phyloP scores from a whole-genome alignment of 106 monocot genomes.

The Platanthera zijinensis region DNA sequence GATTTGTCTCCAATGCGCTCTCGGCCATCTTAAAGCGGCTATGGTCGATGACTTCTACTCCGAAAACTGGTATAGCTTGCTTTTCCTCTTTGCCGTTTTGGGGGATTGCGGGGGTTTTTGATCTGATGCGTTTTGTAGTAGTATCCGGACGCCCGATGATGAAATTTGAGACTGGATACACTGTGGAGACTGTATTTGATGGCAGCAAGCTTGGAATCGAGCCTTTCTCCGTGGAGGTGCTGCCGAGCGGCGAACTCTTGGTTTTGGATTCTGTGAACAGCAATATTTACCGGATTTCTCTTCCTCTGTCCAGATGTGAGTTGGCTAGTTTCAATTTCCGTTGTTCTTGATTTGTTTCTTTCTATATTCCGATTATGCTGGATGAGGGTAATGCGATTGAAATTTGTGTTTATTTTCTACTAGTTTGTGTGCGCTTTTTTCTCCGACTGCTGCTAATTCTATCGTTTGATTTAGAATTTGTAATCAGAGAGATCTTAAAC shows the following conservation, averaged over 20 bases:
- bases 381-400: neutral
- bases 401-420: no score
- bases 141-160: constrained; percentile 56
- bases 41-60: constrained; percentile 66
- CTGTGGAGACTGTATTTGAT: constrained; percentile 94
- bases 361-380: neutral
- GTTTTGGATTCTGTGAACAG: constrained; percentile 87
- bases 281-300: constrained; percentile 75
- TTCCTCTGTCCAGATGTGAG: constrained; percentile 85
- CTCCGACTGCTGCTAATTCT: neutral
- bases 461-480: neutral
- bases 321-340: neutral
- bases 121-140: constrained; percentile 19
- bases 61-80: constrained; percentile 44
- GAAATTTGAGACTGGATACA: constrained; percentile 92
- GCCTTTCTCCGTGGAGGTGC: constrained; percentile 68
- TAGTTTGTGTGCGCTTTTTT: neutral
- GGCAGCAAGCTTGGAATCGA: constrained; percentile 99
- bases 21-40: constrained; percentile 51
- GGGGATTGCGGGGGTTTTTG: neutral
- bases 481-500: neutral
- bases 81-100: neutral
- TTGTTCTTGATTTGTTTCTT: neutral
- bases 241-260: constrained; percentile 66
- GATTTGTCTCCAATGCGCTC: constrained; percentile 59